A percentile compares a stretch with the other conserved stretches of the same genome.
Conservation (phyloP, 2,329 filamentous ascomycete genomes). For the Penicillium corylophilum region DNA sequence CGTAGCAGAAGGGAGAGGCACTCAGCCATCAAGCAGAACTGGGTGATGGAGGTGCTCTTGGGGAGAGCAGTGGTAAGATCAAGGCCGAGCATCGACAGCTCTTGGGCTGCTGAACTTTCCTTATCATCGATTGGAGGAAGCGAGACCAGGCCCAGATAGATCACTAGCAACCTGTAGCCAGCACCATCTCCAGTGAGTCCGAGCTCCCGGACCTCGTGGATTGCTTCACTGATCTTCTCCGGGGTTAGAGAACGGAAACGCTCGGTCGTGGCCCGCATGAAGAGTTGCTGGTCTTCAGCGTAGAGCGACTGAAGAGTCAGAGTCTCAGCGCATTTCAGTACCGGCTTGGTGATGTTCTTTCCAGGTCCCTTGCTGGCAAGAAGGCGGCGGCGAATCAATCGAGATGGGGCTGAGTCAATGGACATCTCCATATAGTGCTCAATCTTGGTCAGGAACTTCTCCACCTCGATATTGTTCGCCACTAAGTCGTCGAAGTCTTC, state of each 20-base stretch:
- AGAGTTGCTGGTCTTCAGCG: conserved; percentile 38
- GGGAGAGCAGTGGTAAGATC: conserved; percentile 32
- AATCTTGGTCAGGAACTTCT: conserved; percentile 37
- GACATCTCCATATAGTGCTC: conserved; percentile 36
- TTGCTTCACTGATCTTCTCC: conserved; percentile 29
- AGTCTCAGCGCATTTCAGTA: conserved; percentile 35
- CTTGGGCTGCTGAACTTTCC: conserved; percentile 35
- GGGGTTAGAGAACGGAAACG: conserved; percentile 35
- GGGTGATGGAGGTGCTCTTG: conserved; percentile 35
- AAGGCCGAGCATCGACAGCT: conserved; percentile 39
- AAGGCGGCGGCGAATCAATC: conserved; percentile 35
- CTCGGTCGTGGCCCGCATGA: conserved; percentile 36
- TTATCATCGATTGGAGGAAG: conserved; percentile 39
- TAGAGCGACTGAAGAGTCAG: conserved; percentile 38
- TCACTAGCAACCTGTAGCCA: conserved; percentile 35
- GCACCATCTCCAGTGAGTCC: conserved; percentile 31
- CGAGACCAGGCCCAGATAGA: conserved; percentile 36
- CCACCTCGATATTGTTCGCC: conserved; percentile 33
- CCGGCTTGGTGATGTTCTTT: conserved; percentile 27
- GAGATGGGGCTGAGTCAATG: conserved; percentile 29
- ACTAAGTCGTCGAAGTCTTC: conserved; percentile 43
- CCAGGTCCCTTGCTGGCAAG: conserved; percentile 31
- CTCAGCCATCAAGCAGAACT: conserved; percentile 42
- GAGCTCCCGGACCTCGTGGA: conserved; percentile 32
- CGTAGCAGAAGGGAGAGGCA: conserved; percentile 42